Percentiles rank a stretch among this genome's conserved stretches.
Evolutionary conservation across 768 basidiomycete genomes (phyloP).

Genomic region (Lactarius pseudohatsudake): DNA sequence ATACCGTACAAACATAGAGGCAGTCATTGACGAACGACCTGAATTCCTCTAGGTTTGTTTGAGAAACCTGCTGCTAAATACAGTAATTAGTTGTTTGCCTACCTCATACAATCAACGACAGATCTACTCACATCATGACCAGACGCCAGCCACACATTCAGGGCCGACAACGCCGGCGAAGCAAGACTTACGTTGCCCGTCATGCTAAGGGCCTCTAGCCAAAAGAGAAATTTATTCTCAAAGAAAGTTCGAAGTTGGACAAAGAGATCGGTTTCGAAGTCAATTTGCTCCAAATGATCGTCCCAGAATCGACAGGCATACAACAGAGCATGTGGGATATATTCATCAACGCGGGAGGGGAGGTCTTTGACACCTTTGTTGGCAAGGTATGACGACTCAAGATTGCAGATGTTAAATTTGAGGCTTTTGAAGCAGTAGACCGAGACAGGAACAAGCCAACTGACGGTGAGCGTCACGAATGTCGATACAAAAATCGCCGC

Average conservation of each 20-base stretch:
- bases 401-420: constrained; percentile 9
- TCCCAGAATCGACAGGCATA: constrained; percentile 13
- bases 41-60: no score
- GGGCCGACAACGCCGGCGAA: background rate
- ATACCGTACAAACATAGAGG: no score
- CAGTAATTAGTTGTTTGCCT: no score
- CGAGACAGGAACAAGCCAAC: background rate
- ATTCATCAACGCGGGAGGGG: background rate
- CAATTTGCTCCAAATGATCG: background rate
- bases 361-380: constrained; percentile 3
- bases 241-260: background rate
- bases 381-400: background rate
- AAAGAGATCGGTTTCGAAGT: background rate
- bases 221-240: constrained; percentile 1
- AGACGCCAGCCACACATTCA: background rate
- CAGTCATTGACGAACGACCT: no score
- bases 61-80: no score
- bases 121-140: background rate
- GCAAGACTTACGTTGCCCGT: background rate
- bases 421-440: background rate
- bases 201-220: background rate
- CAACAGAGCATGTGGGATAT: background rate
- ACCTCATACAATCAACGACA: background rate
- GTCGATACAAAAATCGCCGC: background rate
- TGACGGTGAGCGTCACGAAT: background rate